Base-by-base conservation (phyloP, 1,284 basidiomycete species). In the Golubevia pallescens region DNA sequence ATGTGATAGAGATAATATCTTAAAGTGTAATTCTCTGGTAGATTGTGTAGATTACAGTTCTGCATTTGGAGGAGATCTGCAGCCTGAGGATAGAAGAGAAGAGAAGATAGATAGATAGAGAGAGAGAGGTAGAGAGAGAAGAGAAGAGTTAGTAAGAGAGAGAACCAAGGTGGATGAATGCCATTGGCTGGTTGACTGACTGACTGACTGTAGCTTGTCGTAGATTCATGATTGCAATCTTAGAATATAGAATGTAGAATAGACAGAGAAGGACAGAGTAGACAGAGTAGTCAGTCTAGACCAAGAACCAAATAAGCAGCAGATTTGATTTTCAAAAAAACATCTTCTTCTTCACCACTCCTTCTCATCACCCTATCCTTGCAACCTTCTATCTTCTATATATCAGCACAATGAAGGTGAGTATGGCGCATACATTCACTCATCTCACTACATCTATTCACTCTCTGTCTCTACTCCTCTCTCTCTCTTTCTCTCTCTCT, bases 1-100 rank as follows among this genome's bases (percentile, higher is more conserved):
- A 75, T 77, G 65, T 85, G 82, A 61, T 85, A 85, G 62, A 85
- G 75, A 38, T 73, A 84, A 67, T 84, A 85, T 58, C 80, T 68
- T 65, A 85, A 70, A 59, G 82, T 85, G 65, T 85, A 85, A 63
- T 85, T 85, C 53, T 85, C 82, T 16, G 82, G 82, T 2, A 85
- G 75, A 53, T 84, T 82, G 65, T 84, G 80, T 66, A 85, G 68
- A 58, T 85, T 85, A 74, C 77, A 81, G 53, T 79, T 74, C 68
- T 85, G 82, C 77, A 84, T 82, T 19, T 78, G 80, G 23, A 84
- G 65, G 61, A 80, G 67, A 61, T 85, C 82, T 28, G 79, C 74
- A 57, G 77, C 71, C 78, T 81, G 66, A 54, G 6, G 24, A 24
- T 24, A 32, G n/a, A 21, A 23, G 54, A 16, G 34, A 54, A 16